phyloP scores from a whole-genome alignment of 2,329 filamentous ascomycete genomes.

The Eutypa lata region DNA sequence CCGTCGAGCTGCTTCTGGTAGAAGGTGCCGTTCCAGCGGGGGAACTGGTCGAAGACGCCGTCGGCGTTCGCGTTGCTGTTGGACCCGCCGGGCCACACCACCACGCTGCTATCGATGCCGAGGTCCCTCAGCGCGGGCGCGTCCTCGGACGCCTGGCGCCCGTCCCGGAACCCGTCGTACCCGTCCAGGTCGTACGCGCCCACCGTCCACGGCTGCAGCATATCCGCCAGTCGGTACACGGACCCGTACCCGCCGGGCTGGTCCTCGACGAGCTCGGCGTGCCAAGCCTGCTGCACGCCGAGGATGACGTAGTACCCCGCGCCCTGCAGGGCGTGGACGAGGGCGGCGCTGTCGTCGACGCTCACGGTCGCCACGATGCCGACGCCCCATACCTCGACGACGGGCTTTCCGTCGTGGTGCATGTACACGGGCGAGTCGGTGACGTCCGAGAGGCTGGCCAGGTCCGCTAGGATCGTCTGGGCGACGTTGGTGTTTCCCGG shows the following conservation, averaged over 20 bases:
- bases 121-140: constrained; percentile 13
- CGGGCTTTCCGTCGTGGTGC: constrained; percentile 23
- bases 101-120: constrained; percentile 22
- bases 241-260: constrained; percentile 18
- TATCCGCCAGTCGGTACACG: constrained; percentile 22
- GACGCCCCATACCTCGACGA: constrained; percentile 24
- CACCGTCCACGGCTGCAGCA: constrained; percentile 26
- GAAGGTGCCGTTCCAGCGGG: constrained; percentile 23
- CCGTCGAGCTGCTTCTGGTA: constrained; percentile 22
- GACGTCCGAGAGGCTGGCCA: constrained; percentile 15
- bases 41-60: constrained; percentile 18
- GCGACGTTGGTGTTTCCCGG: constrained; percentile 15
- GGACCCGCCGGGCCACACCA: constrained; percentile 24
- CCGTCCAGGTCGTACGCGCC: constrained; percentile 18
- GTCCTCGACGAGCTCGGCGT: constrained; percentile 19
- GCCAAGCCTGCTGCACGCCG: constrained; percentile 24
- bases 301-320: constrained; percentile 23
- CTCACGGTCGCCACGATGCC: constrained; percentile 19
- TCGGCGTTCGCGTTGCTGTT: constrained; percentile 16
- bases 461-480: constrained; percentile 17
- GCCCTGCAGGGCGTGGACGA: constrained; percentile 20
- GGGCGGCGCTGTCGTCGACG: constrained; percentile 17
- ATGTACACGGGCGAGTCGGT: constrained; percentile 23
- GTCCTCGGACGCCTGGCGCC: constrained; percentile 21
- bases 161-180: constrained; percentile 18